phyloP scores from a whole-genome alignment of 2,329 filamentous ascomycete genomes.

The Trichoderma hamatum region DNA sequence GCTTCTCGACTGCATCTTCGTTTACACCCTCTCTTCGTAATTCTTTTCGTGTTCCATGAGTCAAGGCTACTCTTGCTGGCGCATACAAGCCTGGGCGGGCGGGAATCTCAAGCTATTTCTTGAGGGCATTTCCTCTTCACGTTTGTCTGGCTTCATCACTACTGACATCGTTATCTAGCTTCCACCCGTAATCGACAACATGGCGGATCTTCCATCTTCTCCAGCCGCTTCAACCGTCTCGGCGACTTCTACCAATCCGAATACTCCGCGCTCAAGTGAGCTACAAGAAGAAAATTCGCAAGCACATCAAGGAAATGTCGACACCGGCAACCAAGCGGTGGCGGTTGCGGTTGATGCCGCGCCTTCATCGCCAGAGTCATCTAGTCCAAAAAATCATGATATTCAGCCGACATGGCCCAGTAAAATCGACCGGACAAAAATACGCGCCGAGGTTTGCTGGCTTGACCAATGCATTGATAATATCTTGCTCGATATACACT shows the following conservation, averaged over 20 bases:
- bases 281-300: neutral
- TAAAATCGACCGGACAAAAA: conserved; percentile 2
- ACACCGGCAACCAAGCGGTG: neutral
- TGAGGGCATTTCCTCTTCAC: neutral
- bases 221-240: neutral
- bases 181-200: neutral
- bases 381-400: neutral
- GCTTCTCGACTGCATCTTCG: neutral
- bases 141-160: neutral
- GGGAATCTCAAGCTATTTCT: conserved; percentile 5
- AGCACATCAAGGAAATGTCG: neutral
- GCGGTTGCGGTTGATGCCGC: neutral
- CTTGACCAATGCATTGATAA: neutral
- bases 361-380: neutral
- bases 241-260: neutral
- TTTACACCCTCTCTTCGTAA: neutral
- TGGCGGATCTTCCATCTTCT: neutral
- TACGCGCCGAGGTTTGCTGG: neutral
- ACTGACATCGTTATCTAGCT: neutral
- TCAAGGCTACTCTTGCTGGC: conserved; percentile 1
- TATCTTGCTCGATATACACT: conserved; percentile 2
- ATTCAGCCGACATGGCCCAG: conserved; percentile 11
- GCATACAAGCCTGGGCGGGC: conserved; percentile 12
- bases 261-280: neutral
- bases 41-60: neutral